Percentiles rank a stretch among this genome's conserved stretches.
These are phyloP conservation scores for Hypomontagnella submonticulosa DNA, from an alignment of 495 filamentous ascomycete species.

Conservation along the genomic window DNA sequence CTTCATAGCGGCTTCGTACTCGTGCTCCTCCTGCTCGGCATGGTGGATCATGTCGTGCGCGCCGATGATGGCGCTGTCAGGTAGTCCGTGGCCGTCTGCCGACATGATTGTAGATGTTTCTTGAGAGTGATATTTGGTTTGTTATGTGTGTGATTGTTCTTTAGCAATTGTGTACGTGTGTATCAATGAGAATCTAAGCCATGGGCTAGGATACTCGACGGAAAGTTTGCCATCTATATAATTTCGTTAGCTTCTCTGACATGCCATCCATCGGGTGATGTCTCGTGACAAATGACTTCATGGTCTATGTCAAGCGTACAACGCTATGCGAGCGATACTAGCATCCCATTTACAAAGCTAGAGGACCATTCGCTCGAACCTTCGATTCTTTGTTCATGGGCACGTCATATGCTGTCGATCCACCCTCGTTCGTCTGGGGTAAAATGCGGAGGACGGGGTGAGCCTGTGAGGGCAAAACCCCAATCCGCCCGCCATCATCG, in stretches of 20 bases:
- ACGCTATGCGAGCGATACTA: conserved; percentile 31
- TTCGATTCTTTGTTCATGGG: conserved; percentile 38
- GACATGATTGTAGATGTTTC: conserved; percentile 42
- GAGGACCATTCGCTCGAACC: conserved; percentile 37
- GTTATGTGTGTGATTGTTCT: conserved; percentile 1
- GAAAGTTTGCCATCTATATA: conserved; percentile 34
- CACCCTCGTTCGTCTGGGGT: conserved; percentile 42
- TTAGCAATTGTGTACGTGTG: background rate
- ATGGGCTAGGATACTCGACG: background rate
- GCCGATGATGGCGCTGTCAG: conserved; percentile 37
- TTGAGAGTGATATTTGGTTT: conserved; percentile 8
- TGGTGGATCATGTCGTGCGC: conserved; percentile 51
- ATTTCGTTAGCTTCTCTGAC: conserved; percentile 7
- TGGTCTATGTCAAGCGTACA: conserved; percentile 33
- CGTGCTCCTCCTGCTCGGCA: conserved; percentile 50
- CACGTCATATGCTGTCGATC: conserved; percentile 43
- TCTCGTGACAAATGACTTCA: conserved; percentile 42
- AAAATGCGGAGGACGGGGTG: conserved; percentile 37
- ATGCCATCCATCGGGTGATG: conserved; percentile 26
- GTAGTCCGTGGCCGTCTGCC: conserved; percentile 44
- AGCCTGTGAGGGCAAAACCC: conserved; percentile 11
- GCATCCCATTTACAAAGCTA: conserved; percentile 28
- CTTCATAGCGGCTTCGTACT: conserved; percentile 46
- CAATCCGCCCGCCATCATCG: conserved; percentile 25
- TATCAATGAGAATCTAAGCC: background rate